Percentiles rank a stretch among this genome's conserved stretches.
Evolutionary conservation across 2,329 filamentous ascomycete genomes (phyloP).

Genomic region (Trematosphaeria pertusa): DNA sequence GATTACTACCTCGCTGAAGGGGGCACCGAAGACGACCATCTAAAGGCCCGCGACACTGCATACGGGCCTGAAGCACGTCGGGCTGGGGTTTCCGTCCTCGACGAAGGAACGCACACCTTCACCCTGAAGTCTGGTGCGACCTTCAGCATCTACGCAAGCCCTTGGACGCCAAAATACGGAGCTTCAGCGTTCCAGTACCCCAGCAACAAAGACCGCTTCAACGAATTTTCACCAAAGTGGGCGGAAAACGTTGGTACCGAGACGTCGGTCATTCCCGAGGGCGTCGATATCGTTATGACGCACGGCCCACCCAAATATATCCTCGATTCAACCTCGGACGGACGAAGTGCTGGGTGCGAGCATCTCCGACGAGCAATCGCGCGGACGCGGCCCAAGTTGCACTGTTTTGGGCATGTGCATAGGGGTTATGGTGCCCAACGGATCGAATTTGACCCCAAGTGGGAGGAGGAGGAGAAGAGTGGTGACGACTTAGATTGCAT

Average conservation of each 20-base stretch:
- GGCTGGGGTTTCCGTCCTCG: constrained; percentile 59
- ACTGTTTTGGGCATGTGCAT: constrained; percentile 69
- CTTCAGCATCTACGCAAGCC: constrained; percentile 60
- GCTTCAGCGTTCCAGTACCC: constrained; percentile 62
- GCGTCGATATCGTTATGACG: constrained; percentile 65
- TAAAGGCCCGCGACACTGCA: constrained; percentile 27
- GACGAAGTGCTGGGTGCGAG: constrained; percentile 59
- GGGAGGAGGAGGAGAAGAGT: constrained; percentile 1
- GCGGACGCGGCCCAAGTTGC: constrained; percentile 56
- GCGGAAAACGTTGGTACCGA: constrained; percentile 25
- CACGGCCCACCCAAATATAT: constrained; percentile 64
- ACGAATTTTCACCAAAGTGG: constrained; percentile 37
- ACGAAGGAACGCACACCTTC: constrained; percentile 59
- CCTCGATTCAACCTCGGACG: constrained; percentile 52
- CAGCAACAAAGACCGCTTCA: constrained; percentile 58
- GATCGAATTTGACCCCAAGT: constrained; percentile 45
- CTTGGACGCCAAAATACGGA: constrained; percentile 61
- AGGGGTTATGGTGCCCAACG: constrained; percentile 49
- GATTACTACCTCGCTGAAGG: constrained; percentile 40
- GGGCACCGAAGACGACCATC: constrained; percentile 16
- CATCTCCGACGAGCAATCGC: constrained; percentile 59
- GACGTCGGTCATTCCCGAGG: constrained; percentile 34
- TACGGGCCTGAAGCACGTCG: constrained; percentile 46
- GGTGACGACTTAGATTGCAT: constrained; percentile 18
- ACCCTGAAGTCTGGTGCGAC: constrained; percentile 54